phyloP scores from a whole-genome alignment of 2,329 filamentous ascomycete species.

The Aspergillus sclerotialis region DNA sequence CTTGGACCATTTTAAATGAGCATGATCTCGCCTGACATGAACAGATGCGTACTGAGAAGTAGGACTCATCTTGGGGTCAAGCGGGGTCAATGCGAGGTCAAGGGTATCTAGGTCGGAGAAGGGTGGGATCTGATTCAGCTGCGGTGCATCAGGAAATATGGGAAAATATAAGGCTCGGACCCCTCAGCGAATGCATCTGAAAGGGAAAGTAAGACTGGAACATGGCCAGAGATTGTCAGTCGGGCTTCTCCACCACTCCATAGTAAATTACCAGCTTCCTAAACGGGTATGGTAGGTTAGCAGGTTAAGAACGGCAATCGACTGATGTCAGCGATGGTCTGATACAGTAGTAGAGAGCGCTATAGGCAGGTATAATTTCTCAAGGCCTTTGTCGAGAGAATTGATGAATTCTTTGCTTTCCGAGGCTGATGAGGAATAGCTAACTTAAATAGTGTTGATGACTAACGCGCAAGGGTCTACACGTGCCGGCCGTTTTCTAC shows the following conservation, averaged over 20 bases:
- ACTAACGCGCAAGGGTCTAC: too few relatives aligned
- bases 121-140: too few relatives aligned
- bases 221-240: neutral
- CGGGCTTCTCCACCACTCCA: neutral
- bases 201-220: neutral
- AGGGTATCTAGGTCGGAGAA: neutral
- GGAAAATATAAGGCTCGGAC: too few relatives aligned
- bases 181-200: neutral
- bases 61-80: constrained; percentile 5
- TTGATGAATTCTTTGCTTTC: too few relatives aligned
- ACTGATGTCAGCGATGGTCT: constrained; percentile 4
- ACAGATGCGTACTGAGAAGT: constrained; percentile 18
- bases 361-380: too few relatives aligned
- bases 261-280: constrained; percentile 12
- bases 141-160: too few relatives aligned
- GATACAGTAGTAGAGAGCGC: too few relatives aligned
- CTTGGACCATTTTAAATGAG: constrained; percentile 46
- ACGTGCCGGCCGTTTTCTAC: too few relatives aligned
- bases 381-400: too few relatives aligned
- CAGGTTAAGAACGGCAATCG: constrained; percentile 4
- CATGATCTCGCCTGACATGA: constrained; percentile 27
- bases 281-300: constrained; percentile 13
- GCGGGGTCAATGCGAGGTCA: neutral
- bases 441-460: too few relatives aligned
- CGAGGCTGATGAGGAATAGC: too few relatives aligned